Base-by-base conservation (phyloP, 148 eudicot species). In the Amaranthus palmeri region DNA sequence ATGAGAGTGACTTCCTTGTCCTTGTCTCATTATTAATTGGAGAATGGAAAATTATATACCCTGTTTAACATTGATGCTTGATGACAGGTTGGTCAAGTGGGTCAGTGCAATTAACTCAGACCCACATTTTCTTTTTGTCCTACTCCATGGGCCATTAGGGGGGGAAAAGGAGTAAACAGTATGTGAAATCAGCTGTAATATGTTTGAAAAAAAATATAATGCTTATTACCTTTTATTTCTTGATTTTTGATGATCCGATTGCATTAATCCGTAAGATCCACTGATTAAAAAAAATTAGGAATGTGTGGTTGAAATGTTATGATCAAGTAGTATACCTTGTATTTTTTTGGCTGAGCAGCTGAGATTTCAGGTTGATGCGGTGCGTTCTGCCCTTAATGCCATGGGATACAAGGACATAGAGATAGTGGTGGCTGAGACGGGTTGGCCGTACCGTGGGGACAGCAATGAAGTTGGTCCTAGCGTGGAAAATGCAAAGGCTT, bases 381-480 rank as follows among this genome's bases (percentile, higher is more conserved):
- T 93, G 5, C 81, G 76, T 53, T 83, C 96, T 53, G 98, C 98
- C 44, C 72, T 93, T 60, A 84, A 82, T 49, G 83, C 85, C 17
- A 80, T 87, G 83, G 97, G 97, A 47, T 88, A 77, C 75, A 85
- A 82, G 78, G 92, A 86, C 67, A 78, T 89, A 6, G 92, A 93
- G 62, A 88, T 93, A 61, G 90, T 88, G 64, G 93, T 91, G 4
- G 93, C 98, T 8, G 98, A 93, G 76, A 91, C 98, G 0, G 98
- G 98, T 55, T 93, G 98, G 98, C 83, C 98, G 3, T 91, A 88
- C 72, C 81, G 74, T 67, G 98, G 98, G 4, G 97, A 88, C 65
- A 79, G 83, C 56, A 86, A 80, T 48, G 98, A 93, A 76, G 91
- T 88, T 9, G 96, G 93, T 6, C 70, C 97, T 3, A 89, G 85